phyloP scores from a whole-genome alignment of 768 basidiomycete species.

The Trametes sanguinea region DNA sequence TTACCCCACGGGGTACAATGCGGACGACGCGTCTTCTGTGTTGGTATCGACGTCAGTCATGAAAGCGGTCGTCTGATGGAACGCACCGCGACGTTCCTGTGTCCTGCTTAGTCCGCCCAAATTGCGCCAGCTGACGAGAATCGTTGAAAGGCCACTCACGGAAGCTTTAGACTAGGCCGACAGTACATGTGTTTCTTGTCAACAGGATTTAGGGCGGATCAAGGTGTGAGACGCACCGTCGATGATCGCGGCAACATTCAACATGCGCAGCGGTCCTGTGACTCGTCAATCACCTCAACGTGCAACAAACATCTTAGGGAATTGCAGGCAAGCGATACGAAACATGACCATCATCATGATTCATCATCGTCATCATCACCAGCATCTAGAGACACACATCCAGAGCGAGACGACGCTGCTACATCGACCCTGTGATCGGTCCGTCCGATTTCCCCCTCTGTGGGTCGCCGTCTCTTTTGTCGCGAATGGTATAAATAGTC shows the following conservation, averaged over 20 bases:
- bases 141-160: background rate
- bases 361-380: slow-evolving; percentile 4
- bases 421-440: slow-evolving; percentile 6
- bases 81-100: background rate
- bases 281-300: background rate
- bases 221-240: background rate
- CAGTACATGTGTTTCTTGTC: background rate
- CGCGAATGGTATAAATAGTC: slow-evolving; percentile 12
- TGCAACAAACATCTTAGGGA: background rate
- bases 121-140: too few relatives aligned
- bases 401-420: slow-evolving; percentile 18
- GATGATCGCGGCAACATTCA: background rate
- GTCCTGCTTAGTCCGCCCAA: too few relatives aligned
- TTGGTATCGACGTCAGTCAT: background rate
- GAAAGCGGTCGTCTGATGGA: slow-evolving; percentile 3
- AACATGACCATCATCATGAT: background rate
- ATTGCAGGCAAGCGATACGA: background rate
- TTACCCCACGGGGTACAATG: background rate
- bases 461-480: slow-evolving; percentile 11
- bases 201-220: background rate
- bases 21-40: background rate
- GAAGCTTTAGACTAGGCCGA: background rate
- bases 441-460: slow-evolving; percentile 5
- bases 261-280: background rate
- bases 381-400: slow-evolving; percentile 15